These are phyloP conservation scores for Eimeria falciformis DNA, from an alignment of 169 alveolate species.

Conservation along the genomic window DNA sequence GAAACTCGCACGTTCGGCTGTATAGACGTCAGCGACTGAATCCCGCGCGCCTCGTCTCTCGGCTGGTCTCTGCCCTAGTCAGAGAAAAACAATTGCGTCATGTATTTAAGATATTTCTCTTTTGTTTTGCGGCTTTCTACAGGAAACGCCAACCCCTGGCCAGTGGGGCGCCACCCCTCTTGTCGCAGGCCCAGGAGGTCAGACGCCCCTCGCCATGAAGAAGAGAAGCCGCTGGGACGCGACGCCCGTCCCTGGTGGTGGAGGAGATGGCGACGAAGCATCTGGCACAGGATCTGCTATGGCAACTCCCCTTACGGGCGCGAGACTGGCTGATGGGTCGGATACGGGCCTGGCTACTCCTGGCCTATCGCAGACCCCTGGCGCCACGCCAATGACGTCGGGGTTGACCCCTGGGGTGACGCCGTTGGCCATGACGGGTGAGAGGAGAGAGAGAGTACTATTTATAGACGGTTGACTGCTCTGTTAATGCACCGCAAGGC, in stretches of 20 bases:
- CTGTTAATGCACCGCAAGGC: not conserved
- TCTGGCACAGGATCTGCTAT: constrained; percentile 66
- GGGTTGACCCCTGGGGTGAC: constrained; percentile 87
- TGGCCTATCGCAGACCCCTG: constrained; percentile 61
- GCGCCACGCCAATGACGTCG: constrained; percentile 78
- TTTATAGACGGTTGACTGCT: not conserved
- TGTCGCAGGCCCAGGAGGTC: constrained; percentile 65
- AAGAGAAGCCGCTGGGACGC: constrained; percentile 81
- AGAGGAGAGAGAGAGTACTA: not conserved
- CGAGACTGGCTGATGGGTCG: constrained; percentile 73
- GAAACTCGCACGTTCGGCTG: not conserved
- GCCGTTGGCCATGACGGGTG: constrained; percentile 84
- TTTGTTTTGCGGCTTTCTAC: not conserved
- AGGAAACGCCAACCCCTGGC: constrained; percentile 81
- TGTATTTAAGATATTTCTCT: too few species aligned
- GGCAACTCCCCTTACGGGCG: constrained; percentile 70
- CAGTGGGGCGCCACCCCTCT: constrained; percentile 83
- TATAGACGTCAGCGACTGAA: not conserved
- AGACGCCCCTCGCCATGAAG: constrained; percentile 62
- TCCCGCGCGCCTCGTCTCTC: not conserved
- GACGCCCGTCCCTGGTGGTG: constrained; percentile 75
- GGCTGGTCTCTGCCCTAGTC: too few species aligned
- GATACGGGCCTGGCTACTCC: constrained; percentile 70
- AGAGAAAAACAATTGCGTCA: too few species aligned
- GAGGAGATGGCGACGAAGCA: constrained; percentile 9